Base-by-base conservation (phyloP, 345 rosid species). In the Microthlaspi erraticum region DNA sequence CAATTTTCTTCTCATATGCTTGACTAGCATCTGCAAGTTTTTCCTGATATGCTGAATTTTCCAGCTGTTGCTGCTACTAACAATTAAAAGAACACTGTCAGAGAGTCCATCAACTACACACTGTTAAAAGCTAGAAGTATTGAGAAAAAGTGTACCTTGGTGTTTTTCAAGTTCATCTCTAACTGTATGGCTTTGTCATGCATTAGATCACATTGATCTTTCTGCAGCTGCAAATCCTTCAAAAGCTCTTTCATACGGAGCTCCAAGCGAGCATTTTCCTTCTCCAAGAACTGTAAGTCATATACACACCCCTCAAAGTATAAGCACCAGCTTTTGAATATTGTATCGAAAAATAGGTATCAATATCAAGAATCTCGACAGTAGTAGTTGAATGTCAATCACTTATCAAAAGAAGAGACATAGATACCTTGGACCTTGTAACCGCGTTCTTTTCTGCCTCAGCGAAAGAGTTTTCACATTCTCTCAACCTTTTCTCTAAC, bases 341-440 rank as follows among this genome's bases (percentile, higher is more conserved):
- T 36, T 31, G 23, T 20, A 20, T 20, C 1, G 23, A 20, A 20
- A 20, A 20, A 2, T 20, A 20, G 23, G 23, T 20, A 36, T 8
- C 69, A 46, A 45, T 55, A 42, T 64, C 49, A 64, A 58, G 72
- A 71, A 70, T 34, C 26, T 17, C 33, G 6, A 43, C 26, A 10
- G 31, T 31, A 10, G 31, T 31, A 53, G 51, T 38, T 55, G 18
- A 37, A 36, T 46, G 54, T 61, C 58, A 54, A 29, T 18, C 26
- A 55, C 36, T 54, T 16, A 19, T 67, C 63, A 80, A 65, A 64
- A 66, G 63, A 77, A 81, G 80, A 79, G 78, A 50, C 33, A 79
- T 73, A 62, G 85, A 90, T 86, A 90, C 96, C 97, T 93, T 88
- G 54, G 88, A 87, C 85, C 92, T 87, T 61, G 91, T 69, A 55